Evolutionary conservation across 2,329 filamentous ascomycete genomes (phyloP).

Genomic region (Fusarium xylarioides): DNA sequence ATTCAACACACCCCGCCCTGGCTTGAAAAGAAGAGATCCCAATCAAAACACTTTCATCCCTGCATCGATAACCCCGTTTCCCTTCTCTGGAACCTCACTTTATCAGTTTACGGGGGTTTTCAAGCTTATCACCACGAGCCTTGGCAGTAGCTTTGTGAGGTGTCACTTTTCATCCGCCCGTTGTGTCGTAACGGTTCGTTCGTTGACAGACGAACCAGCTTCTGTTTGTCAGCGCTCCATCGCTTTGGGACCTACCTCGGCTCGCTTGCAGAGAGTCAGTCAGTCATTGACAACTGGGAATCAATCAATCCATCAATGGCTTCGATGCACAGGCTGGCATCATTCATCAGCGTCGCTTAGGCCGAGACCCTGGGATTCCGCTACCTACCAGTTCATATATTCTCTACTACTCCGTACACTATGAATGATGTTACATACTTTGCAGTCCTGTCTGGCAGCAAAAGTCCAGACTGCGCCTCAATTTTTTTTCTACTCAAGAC

Average conservation of each 20-base stretch:
- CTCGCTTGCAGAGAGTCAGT: slow-evolving; percentile 1
- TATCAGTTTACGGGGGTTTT: not conserved
- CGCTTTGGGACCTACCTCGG: slow-evolving; percentile 16
- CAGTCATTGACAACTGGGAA: not conserved
- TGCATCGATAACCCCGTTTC: slow-evolving; percentile 5
- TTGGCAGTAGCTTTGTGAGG: slow-evolving; percentile 14
- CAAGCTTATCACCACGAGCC: slow-evolving; percentile 8
- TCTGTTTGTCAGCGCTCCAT: slow-evolving; percentile 11
- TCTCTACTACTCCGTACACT: not conserved
- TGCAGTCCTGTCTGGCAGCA: not conserved
- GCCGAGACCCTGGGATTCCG: not conserved
- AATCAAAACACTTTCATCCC: slow-evolving; percentile 19
- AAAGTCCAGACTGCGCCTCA: slow-evolving; percentile 25
- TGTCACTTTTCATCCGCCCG: slow-evolving; percentile 16
- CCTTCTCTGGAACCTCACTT: slow-evolving; percentile 3
- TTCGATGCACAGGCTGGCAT: not conserved
- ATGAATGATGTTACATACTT: not conserved
- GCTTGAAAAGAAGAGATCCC: slow-evolving; percentile 2
- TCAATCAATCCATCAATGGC: not conserved
- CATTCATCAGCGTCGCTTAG: slow-evolving; percentile 3
- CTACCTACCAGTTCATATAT: not conserved
- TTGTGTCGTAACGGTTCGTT: slow-evolving; percentile 4
- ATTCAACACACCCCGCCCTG: slow-evolving; percentile 14
- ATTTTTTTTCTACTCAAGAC: slow-evolving; percentile 8
- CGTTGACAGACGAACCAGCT: not conserved